phyloP scores from a whole-genome alignment of 257 asterid genomes.

The Solanum megistacrolobum region DNA sequence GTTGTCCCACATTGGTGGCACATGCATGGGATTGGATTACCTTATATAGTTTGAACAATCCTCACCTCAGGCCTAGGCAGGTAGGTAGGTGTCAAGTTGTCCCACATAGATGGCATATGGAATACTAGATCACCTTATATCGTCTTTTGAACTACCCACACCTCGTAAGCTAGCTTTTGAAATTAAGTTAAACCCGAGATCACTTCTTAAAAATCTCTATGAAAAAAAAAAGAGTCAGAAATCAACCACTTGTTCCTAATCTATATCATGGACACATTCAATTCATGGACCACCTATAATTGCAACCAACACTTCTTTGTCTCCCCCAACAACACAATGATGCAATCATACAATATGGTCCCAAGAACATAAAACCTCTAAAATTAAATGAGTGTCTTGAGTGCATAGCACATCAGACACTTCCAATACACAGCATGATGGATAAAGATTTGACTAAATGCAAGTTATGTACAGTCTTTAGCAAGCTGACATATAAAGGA shows the following conservation, averaged over 20 bases:
- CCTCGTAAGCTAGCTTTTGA: not conserved
- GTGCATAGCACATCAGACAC: not conserved
- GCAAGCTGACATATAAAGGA: not conserved
- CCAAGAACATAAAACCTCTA: not conserved
- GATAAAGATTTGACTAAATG: not conserved
- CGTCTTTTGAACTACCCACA: not conserved
- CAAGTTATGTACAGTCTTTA: not conserved
- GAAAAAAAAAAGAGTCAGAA: not conserved
- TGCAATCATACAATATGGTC: not conserved
- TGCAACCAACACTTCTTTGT: not conserved
- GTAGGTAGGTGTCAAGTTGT: not conserved
- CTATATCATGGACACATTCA: not conserved
- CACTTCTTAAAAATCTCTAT: not conserved
- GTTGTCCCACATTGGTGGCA: not conserved
- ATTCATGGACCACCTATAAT: not conserved
- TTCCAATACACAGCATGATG: not conserved
- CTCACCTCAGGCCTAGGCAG: not conserved
- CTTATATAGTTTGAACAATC: not conserved
- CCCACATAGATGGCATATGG: accelerated
- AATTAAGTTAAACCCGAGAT: not conserved
- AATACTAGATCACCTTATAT: not conserved
- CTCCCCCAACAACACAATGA: not conserved
- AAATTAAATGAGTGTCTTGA: not conserved
- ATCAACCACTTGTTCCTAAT: not conserved
- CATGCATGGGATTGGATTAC: not conserved